Evolutionary conservation across 169 alveolate species (phyloP).

Genomic region (Plasmodium malariae): DNA sequence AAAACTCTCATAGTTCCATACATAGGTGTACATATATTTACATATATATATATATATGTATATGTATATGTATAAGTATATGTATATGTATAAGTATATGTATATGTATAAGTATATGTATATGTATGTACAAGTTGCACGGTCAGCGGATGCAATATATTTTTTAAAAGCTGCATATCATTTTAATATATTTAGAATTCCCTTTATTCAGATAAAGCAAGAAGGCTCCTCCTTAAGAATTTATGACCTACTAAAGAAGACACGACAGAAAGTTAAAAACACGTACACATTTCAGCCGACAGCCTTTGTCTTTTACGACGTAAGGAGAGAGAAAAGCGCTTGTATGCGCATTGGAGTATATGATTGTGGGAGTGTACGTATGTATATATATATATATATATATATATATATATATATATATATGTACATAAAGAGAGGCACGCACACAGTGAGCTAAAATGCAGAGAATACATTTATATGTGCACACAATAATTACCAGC

Average conservation of each 20-base stretch:
- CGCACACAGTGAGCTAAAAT: background rate
- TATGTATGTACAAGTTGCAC: too few relatives aligned
- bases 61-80: too few relatives aligned
- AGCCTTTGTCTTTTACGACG: constrained; percentile 86
- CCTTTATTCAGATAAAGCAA: constrained; percentile 87
- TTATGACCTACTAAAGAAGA: constrained; percentile 80
- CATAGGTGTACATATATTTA: background rate
- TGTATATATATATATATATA: constrained; percentile 19
- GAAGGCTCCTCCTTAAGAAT: constrained; percentile 82
- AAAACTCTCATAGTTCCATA: background rate
- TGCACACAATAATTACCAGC: background rate
- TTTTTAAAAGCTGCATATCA: too few relatives aligned
- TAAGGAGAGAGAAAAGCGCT: constrained; percentile 25
- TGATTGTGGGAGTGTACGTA: background rate
- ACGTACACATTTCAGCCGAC: constrained; percentile 82
- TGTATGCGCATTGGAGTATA: background rate
- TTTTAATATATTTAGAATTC: too few relatives aligned
- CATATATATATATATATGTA: background rate
- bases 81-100: too few relatives aligned
- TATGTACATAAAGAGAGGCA: background rate
- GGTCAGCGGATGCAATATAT: too few relatives aligned
- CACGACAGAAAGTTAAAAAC: constrained; percentile 77
- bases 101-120: too few relatives aligned
- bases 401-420: constrained; percentile 19
- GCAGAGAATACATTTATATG: background rate